Conservation (phyloP, 2,329 filamentous ascomycete genomes). For the Cladosporium sp. region DNA sequence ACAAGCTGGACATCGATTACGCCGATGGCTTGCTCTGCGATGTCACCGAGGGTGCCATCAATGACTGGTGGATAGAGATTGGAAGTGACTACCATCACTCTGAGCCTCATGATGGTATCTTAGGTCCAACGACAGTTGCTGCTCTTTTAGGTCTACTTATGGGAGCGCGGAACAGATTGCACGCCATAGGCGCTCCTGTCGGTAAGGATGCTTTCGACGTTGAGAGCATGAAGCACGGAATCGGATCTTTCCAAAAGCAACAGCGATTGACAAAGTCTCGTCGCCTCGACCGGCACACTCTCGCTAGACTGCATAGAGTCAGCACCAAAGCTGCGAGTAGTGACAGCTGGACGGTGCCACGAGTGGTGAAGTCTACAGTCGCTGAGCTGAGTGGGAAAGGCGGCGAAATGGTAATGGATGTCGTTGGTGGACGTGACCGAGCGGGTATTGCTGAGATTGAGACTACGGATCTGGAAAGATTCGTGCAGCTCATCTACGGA, state of each 20-base stretch:
- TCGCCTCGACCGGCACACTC: slow-evolving; percentile 77
- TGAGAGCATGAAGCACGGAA: slow-evolving; percentile 76
- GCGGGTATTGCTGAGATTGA: slow-evolving; percentile 90
- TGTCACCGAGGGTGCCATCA: slow-evolving; percentile 83
- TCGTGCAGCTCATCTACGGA: slow-evolving; percentile 75
- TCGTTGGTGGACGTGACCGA: slow-evolving; percentile 81
- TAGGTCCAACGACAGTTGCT: slow-evolving; percentile 89
- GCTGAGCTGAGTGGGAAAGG: slow-evolving; percentile 92
- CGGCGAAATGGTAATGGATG: slow-evolving; percentile 93
- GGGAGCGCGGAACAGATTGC: slow-evolving; percentile 85
- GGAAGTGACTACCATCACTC: slow-evolving; percentile 89
- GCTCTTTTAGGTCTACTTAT: slow-evolving; percentile 84
- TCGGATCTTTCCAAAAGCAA: slow-evolving; percentile 86
- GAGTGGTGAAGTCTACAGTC: slow-evolving; percentile 92
- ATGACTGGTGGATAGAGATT: slow-evolving; percentile 95
- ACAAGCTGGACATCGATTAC: slow-evolving; percentile 82
- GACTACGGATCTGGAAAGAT: slow-evolving; percentile 83
- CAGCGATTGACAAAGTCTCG: slow-evolving; percentile 78
- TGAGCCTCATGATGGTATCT: slow-evolving; percentile 87
- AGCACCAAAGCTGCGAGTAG: slow-evolving; percentile 88
- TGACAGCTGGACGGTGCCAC: slow-evolving; percentile 88
- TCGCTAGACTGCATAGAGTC: slow-evolving; percentile 76
- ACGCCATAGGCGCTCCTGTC: slow-evolving; percentile 80
- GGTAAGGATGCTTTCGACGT: slow-evolving; percentile 91
- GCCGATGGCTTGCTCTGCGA: slow-evolving; percentile 92